phyloP scores from a whole-genome alignment of 1,284 basidiomycete species.

The Cystobasidiaceae sp. region DNA sequence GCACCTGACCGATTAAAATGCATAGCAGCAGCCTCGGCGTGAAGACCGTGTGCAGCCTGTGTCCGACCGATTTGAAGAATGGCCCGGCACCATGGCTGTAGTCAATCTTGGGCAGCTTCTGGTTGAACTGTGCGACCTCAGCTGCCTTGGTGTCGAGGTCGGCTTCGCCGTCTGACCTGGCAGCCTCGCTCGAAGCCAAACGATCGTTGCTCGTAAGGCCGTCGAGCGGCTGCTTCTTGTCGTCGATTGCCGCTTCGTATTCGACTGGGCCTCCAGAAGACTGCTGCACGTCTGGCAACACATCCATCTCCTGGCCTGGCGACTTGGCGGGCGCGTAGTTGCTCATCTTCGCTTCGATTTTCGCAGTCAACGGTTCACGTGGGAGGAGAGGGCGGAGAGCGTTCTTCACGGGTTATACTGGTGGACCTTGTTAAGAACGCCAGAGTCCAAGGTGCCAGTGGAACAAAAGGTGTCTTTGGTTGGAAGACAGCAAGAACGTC shows the following conservation, averaged over 20 bases:
- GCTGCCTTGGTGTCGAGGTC: neutral
- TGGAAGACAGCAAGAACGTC: too few relatives aligned
- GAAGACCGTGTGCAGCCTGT: neutral
- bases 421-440: constrained; percentile 28
- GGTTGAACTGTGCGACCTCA: constrained; percentile 1
- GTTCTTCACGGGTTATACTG: constrained; percentile 15
- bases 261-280: neutral
- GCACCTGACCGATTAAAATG: constrained; percentile 61
- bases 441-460: constrained; percentile 26
- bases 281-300: constrained; percentile 10
- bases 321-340: constrained; percentile 13
- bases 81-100: constrained; percentile 5
- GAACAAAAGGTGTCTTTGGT: neutral
- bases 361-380: too few relatives aligned
- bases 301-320: constrained; percentile 12
- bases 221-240: constrained; percentile 13
- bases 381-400: neutral
- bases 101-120: constrained; percentile 20
- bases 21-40: constrained; percentile 25
- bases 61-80: constrained; percentile 10
- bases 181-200: neutral
- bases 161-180: neutral
- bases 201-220: neutral
- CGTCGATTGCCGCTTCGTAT: neutral
- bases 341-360: neutral